These are phyloP conservation scores for Diaporthe australafricana DNA, from an alignment of 2,329 filamentous ascomycete genomes.

Conservation along the genomic window DNA sequence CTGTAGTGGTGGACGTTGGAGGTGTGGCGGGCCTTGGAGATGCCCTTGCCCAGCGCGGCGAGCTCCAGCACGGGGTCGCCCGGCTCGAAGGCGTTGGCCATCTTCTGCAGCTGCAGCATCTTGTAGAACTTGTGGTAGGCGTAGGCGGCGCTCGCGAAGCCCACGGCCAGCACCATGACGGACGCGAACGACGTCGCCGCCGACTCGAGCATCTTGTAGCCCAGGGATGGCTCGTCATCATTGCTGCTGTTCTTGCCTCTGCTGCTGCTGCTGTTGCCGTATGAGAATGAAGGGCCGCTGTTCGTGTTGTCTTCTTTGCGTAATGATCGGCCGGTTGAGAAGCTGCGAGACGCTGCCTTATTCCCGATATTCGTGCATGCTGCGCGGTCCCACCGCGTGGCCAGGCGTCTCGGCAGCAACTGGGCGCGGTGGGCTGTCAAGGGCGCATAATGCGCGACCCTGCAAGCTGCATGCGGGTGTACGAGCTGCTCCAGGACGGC, in stretches of 20 bases:
- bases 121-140: constrained; percentile 90
- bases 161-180: constrained; percentile 76
- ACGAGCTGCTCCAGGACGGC: constrained; percentile 23
- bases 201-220: constrained; percentile 76
- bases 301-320: constrained; percentile 8
- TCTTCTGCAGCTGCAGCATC: constrained; percentile 88
- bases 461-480: constrained; percentile 11
- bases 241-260: constrained; percentile 22
- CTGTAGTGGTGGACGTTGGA: constrained; percentile 20
- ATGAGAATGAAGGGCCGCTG: background rate
- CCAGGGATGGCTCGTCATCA: constrained; percentile 51
- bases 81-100: constrained; percentile 89
- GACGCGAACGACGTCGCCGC: constrained; percentile 82
- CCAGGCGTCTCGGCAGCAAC: background rate
- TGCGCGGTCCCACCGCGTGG: constrained; percentile 9
- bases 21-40: constrained; percentile 53
- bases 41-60: constrained; percentile 73
- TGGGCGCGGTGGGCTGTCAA: background rate
- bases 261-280: background rate
- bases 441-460: constrained; percentile 1
- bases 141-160: constrained; percentile 76
- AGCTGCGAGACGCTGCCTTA: background rate
- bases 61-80: constrained; percentile 91
- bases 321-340: constrained; percentile 27
- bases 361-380: constrained; percentile 13